Evolutionary conservation across 163 green algal species (phyloP), one percentile per base, ranked within the genome.

Genomic region (Prototheca stagnorum): DNA sequence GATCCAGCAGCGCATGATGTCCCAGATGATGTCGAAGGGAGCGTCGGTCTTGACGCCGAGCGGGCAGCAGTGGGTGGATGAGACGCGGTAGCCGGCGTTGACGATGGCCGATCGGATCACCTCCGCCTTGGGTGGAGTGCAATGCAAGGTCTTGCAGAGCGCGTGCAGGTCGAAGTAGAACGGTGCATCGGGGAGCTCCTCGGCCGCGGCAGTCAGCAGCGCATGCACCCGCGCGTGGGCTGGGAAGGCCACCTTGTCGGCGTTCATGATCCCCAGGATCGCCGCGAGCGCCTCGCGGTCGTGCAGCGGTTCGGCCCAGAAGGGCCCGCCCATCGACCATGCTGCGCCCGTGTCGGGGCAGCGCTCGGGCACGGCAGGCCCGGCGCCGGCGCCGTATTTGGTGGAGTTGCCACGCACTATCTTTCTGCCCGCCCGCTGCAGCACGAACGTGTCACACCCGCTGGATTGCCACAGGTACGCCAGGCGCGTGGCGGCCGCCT

Each of bases 1-100:
- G 3, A 92, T 70, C 89, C 89, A 97, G 61, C 74, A 88, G 27
- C 89, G 70, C 53, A 98, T 73, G 35, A 98, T 78, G 61, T 98
- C 89, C 89, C 89, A 98, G 11, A 97, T 49, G 1, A 92, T 73
- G 5, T 59, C 24, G 27, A 70, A 72, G 4, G 88, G 88, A 3
- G 85, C 85, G 51, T 96, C 78, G 0, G 89, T 97, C 59, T 98
- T 98, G 6, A 96, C 26, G 4, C 75, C 89, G 26, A 92, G 65
- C 8, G 83, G 80, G 48, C 85, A 93, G 37, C 72, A 70, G 65
- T 98, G 89, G n/a, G 78, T 85, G n/a, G 51, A 57, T 2, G 70
- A 88, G 20, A 91, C 80, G 37, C 46, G 20, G 44, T 65, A 59
- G 1, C 88, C 89, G 2, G 89, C 89, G 47, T 98, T 94, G 46